These are phyloP conservation scores for Mycena galericulata DNA, from an alignment of 768 basidiomycete species.

Conservation along the genomic window DNA sequence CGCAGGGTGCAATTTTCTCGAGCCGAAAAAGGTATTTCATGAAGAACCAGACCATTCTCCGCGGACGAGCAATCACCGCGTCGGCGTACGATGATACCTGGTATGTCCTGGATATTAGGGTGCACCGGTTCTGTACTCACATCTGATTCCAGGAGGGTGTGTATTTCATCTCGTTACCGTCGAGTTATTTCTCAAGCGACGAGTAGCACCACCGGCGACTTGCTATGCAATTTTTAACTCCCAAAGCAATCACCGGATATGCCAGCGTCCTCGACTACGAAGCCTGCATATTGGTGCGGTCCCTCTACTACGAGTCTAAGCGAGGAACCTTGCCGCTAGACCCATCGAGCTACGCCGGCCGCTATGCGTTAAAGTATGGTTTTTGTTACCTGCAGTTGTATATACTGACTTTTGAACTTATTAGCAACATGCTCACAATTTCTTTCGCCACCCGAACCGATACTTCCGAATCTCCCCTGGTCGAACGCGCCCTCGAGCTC, in stretches of 20 bases:
- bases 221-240: slow-evolving; percentile 32
- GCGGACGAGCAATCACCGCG: slow-evolving; percentile 48
- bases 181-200: too few species aligned
- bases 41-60: slow-evolving; percentile 50
- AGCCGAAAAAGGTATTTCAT: slow-evolving; percentile 48
- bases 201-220: slow-evolving; percentile 35
- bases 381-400: neutral
- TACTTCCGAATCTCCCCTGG: slow-evolving; percentile 28
- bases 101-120: too few species aligned
- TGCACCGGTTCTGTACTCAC: too few species aligned
- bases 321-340: slow-evolving; percentile 33
- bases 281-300: slow-evolving; percentile 33
- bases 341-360: slow-evolving; percentile 30
- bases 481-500: slow-evolving; percentile 30
- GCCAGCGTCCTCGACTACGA: slow-evolving; percentile 37
- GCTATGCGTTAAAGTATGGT: slow-evolving; percentile 38
- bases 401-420: neutral
- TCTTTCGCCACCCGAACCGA: slow-evolving; percentile 37
- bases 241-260: slow-evolving; percentile 30
- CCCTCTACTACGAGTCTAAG: slow-evolving; percentile 27
- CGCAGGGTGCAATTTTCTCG: slow-evolving; percentile 51
- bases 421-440: slow-evolving; percentile 38
- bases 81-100: slow-evolving; percentile 44
- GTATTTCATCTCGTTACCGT: neutral
- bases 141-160: slow-evolving; percentile 1